Evolutionary conservation across 208 protist genomes (phyloP), one percentile per base, ranked within the genome.

Genomic region (Acanthamoeba healyi): DNA sequence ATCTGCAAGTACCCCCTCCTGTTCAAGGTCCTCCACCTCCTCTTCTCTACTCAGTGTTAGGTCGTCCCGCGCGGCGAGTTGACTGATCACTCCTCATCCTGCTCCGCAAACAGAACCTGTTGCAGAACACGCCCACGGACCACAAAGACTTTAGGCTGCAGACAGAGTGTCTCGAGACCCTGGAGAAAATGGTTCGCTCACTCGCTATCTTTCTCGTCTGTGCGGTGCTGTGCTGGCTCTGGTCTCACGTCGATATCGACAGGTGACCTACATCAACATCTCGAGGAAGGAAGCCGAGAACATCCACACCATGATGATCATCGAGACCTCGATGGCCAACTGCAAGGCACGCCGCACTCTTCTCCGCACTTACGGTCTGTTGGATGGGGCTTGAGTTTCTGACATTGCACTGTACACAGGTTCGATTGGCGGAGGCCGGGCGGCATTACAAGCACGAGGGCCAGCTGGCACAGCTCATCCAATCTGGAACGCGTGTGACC

Each of bases 1-100:
- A 93, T 93, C 22, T 93, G 89, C 51, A 93, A 93, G 38, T 93
- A 93, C 82, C 89, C 89, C 19, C 44, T 93, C 12, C 70, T 93
- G 34, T 93, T 0, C 44, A 65, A 19, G 88, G 46, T 79, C 54
- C 0, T 34, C n/a, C 49, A 29, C 10, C n/a, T 15, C 19, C 12
- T 88, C 38, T 26, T 36, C 24, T 65, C 0, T 67, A 0, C 12
- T 46, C 49, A 14, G 0, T 26, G 49, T 0, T 14, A 24, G 6
- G 54, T 61, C 19, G 17, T 29, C 61, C 2, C 17, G 24, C 12
- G 14, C 2, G 5, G 17, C 22, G 17, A 1, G 49, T 24, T 54
- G 22, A 10, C 49, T 54, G 1, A 54, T 54, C 22, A 10, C 22
- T 54, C 22, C 17, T 12, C 22, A 15, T 6, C 4, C 22, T 54